Base-by-base conservation (phyloP, 2,329 filamentous ascomycete genomes). In the Immersiporthe knoxdaviesiana region DNA sequence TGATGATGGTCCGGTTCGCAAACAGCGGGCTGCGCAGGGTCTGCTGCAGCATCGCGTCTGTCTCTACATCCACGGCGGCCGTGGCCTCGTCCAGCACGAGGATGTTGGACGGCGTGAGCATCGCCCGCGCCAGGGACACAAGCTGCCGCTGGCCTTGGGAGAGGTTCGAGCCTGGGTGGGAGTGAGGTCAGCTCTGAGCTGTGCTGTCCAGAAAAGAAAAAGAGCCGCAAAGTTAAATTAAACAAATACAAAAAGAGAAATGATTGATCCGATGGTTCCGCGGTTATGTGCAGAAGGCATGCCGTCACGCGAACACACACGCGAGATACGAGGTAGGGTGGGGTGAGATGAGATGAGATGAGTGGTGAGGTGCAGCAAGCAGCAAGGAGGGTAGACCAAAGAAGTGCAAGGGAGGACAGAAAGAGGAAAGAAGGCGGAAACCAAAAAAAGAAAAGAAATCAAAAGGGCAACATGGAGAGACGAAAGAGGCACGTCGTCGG, bases 21-120 rank as follows among this genome's bases (percentile, higher is more conserved):
- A 99, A 99, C 21, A 90, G 79, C 30, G 87, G 85, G 47, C 86
- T 87, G 44, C 89, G 85, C 67, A 91, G 82, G 35, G 89, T 91
- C 62, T 81, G 80, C 81, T 91, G 89, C 67, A 91, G 81, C 81
- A 90, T 82, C 67, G 87, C 87, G 76, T 91, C 89, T 32, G 89
- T 91, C 80, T 91, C 85, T 56, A 91, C 84, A 76, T 91, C 88
- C 14, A 91, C 87, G 32, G 85, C 88, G 74, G 94, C 94, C 39
- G 96, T 99, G 69, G 97, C 96, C 85, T 99, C 96, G 78, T 99
- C 96, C 37, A 99, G 87, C 2, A 99, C 94, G 71, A 99, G 87
- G 76, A 99, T 98, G 81, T 98, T 98, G 81, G 93, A 97, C 18
- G 96, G 96, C 7, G 95, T 97, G 62, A 99, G 87, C 79, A 99